Evolutionary conservation across 345 rosid genomes (phyloP), one percentile per base, ranked within the genome.

Genomic region (Schrenkiella parvula): DNA sequence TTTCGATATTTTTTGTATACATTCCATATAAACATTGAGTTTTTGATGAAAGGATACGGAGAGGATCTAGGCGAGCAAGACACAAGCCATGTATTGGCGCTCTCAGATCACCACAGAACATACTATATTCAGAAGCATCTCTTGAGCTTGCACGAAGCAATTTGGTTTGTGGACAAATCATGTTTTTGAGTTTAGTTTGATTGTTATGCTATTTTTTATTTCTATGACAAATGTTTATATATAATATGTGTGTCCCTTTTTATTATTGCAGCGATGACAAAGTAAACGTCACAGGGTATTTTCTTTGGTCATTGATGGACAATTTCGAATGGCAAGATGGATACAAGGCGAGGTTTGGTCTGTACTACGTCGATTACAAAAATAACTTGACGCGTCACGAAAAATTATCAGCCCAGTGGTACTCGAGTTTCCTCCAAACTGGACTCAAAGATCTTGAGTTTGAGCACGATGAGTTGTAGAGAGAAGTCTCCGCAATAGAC

Each of bases 281-380:
- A 41, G 79, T 53, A 42, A 75, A 75, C n/a, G 64, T 75, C 42
- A 75, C 74, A 7, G 23, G 35, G 0, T 76, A 64, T 46, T 76
- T 76, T 47, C 5, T 76, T 9, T 76, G 80, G 71, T 76, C 80
- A 4, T 55, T 76, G 22, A 55, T 70, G 76, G 80, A 76, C 47
- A 76, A 76, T 38, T 76, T 76, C 14, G 80, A 76, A 54, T 76
- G 80, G 80, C 74, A 70, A 69, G 75, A 76, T 1, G 80, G 80
- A 37, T 76, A 76, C 71, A 70, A 60, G 5, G 80, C 75, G 28
- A 76, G 79, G 71, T 76, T 76, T 31, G 80, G 80, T 4, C 0
- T 75, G 25, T 75, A 68, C 51, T 68, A 60, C 51, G 53, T 68
- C 11, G 79, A 75, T 64, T 75, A 62, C 70, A 22, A 69, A 25